Conservation (phyloP, 768 basidiomycete species). For the Chalciporus piperatus region DNA sequence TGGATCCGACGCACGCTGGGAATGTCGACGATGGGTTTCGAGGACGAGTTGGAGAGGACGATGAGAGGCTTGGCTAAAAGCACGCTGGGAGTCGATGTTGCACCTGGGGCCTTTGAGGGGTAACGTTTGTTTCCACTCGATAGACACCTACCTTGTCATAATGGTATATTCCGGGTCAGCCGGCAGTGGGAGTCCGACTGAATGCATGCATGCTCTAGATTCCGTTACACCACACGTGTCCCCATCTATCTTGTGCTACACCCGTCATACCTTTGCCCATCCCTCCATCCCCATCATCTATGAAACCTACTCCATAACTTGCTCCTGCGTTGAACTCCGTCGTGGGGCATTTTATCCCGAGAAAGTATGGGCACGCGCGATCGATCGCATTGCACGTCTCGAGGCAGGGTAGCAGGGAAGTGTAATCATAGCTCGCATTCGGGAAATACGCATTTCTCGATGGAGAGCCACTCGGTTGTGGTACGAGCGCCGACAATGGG, state of each 20-base stretch:
- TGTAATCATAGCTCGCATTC: conserved; percentile 45
- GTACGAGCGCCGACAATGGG: conserved; percentile 50
- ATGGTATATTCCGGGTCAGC: background rate
- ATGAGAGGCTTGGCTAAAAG: conserved; percentile 75
- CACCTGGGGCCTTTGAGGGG: conserved; percentile 52
- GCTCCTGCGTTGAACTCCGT: conserved; percentile 55
- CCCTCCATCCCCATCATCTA: conserved; percentile 54
- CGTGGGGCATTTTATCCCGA: conserved; percentile 69
- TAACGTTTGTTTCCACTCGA: conserved; percentile 3
- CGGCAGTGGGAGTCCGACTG: too few species aligned
- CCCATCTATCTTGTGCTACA: conserved; percentile 59
- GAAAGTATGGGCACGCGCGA: conserved; percentile 72
- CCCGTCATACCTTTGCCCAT: conserved; percentile 52
- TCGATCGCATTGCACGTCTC: conserved; percentile 74
- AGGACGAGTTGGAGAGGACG: conserved; percentile 76
- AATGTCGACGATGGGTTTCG: conserved; percentile 54
- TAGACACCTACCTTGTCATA: background rate
- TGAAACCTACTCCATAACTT: conserved; percentile 76
- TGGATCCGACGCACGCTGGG: conserved; percentile 43
- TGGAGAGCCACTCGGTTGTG: conserved; percentile 38
- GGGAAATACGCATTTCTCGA: conserved; percentile 49
- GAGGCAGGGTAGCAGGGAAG: conserved; percentile 71
- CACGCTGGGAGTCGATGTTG: conserved; percentile 76
- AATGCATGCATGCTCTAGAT: conserved; percentile 3
- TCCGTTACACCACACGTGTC: conserved; percentile 77